Evolutionary conservation across 306 rosid species (phyloP), one percentile per base, ranked within the genome.

Genomic region (Trifolium repens): DNA sequence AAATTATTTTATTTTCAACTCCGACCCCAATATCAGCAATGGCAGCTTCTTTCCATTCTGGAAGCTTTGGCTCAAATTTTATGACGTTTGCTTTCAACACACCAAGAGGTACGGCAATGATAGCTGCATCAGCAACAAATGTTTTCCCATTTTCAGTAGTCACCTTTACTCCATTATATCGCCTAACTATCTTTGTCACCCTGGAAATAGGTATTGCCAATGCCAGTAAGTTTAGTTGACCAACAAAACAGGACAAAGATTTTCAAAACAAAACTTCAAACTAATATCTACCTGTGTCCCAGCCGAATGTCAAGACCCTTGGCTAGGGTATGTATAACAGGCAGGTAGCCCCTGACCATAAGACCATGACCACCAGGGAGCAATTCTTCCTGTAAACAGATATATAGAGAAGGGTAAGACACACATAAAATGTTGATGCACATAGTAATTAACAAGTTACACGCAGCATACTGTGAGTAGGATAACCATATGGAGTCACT

Each of bases 321-420:
- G 50, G 97, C 99, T 22, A 96, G 93, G 55, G 97, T 92, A 85
- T 90, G 88, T 77, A 96, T 87, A 64, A 96, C 97, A 59, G 99
- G 99, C 73, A 85, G 84, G 79, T 96, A 96, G 15, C 98, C 99
- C 78, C 98, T 89, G 55, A 92, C 92, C 99, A 96, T 96, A 35
- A 96, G 96, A 67, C 99, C 99, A 76, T 96, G 99, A 73, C 99
- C 99, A 74, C 99, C 99, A 77, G 99, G 99, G 67, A 92, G 96
- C 74, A 96, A 83, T 58, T 79, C 99, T 83, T 96, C 99, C 99
- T 96, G 85, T 37, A 71, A 37, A 77, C 44, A 82, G 64, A 34
- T 43, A 79, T 14, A 50, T 47, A 59, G 71, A 70, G 47, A 34
- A 73, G 49, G 54, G 35, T 64, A 40, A 78, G 65, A 62, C 9